Evolutionary conservation across 2,329 filamentous ascomycete genomes (phyloP).

Genomic region (Aspergillus awamori): DNA sequence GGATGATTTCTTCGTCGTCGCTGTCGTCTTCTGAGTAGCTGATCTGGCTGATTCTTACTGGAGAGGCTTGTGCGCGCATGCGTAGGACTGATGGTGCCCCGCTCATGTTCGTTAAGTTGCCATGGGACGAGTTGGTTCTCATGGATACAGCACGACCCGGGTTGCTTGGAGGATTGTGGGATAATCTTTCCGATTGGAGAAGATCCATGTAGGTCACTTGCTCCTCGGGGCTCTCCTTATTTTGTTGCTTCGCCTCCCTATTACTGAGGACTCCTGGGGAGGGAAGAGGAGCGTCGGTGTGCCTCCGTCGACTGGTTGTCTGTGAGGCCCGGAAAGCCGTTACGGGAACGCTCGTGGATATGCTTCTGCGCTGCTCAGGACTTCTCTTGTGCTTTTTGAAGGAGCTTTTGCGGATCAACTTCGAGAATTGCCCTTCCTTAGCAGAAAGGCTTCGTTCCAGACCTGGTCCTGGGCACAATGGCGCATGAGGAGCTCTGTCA

Average conservation of each 20-base stretch:
- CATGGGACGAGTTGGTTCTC: constrained; percentile 12
- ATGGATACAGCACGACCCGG: constrained; percentile 19
- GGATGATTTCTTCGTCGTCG: constrained; percentile 41
- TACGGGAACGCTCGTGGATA: constrained; percentile 31
- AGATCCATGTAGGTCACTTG: constrained; percentile 37
- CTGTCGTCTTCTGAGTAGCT: constrained; percentile 31
- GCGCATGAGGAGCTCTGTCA: constrained; percentile 17
- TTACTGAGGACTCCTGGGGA: constrained; percentile 34
- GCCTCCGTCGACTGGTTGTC: constrained; percentile 35
- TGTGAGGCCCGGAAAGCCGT: constrained; percentile 25
- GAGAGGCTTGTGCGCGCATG: constrained; percentile 38
- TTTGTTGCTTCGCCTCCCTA: constrained; percentile 15
- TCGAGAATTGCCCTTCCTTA: constrained; percentile 37
- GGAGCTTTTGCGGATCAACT: constrained; percentile 36
- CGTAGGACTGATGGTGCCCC: constrained; percentile 33
- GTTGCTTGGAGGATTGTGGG: constrained; percentile 6
- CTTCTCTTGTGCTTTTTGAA: constrained; percentile 32
- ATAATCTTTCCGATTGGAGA: constrained; percentile 24
- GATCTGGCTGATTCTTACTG: constrained; percentile 22
- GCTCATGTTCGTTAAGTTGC: constrained; percentile 15
- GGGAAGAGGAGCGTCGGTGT: constrained; percentile 46
- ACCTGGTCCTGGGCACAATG: constrained; percentile 15
- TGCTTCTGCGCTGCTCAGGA: constrained; percentile 34
- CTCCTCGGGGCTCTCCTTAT: constrained; percentile 22
- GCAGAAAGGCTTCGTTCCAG: constrained; percentile 30